phyloP scores from a whole-genome alignment of 208 protist genomes.

The Porcisia deanei region DNA sequence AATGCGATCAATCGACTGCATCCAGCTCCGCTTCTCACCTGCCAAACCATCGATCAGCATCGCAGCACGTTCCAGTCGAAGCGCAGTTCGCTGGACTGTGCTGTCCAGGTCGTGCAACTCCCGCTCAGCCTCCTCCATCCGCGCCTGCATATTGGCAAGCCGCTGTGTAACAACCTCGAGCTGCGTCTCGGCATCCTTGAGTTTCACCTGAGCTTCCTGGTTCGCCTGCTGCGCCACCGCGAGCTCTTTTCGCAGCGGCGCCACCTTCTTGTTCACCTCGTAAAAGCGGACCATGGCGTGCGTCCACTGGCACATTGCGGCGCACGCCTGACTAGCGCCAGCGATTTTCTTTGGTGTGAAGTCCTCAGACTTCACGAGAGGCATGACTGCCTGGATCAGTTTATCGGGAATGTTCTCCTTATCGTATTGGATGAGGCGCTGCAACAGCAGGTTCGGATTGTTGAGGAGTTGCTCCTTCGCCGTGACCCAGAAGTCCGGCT shows the following conservation, averaged over 20 bases:
- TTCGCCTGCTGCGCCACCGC: constrained; percentile 93
- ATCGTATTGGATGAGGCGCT: constrained; percentile 95
- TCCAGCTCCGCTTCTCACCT: constrained; percentile 96
- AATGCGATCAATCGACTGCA: constrained; percentile 89
- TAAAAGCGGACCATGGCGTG: constrained; percentile 98
- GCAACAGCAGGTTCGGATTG: constrained; percentile 91
- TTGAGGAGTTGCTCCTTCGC: constrained; percentile 93
- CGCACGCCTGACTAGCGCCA: constrained; percentile 96
- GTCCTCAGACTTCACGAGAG: constrained; percentile 93
- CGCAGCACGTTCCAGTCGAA: constrained; percentile 95
- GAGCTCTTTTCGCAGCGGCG: constrained; percentile 91
- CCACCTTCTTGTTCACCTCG: constrained; percentile 94
- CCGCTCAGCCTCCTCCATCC: constrained; percentile 91
- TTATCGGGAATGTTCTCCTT: constrained; percentile 96
- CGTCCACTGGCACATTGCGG: constrained; percentile 98
- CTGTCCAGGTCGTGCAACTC: constrained; percentile 95
- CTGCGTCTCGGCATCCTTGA: constrained; percentile 87
- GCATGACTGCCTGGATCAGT: constrained; percentile 94
- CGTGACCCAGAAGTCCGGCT: constrained; percentile 96
- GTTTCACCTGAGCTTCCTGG: constrained; percentile 86
- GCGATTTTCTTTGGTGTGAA: constrained; percentile 96
- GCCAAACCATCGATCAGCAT: constrained; percentile 96
- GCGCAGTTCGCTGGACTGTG: constrained; percentile 93
- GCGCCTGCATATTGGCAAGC: constrained; percentile 92
- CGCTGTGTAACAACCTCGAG: constrained; percentile 92